These are phyloP conservation scores for Geotrichum histeridarum DNA, from an alignment of 1,139 yeast genomes.

Conservation along the genomic window DNA sequence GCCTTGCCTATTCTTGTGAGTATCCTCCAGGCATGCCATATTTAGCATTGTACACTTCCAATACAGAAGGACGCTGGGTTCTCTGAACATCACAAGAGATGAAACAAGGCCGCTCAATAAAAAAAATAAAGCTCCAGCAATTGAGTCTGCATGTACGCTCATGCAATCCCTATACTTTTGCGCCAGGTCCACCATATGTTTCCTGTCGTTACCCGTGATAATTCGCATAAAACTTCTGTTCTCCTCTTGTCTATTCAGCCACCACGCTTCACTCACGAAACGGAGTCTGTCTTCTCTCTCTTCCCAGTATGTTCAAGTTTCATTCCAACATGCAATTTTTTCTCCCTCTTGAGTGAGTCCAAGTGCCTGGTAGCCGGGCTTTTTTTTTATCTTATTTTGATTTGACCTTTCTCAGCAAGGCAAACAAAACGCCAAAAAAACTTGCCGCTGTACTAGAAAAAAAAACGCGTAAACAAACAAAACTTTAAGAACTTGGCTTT, in stretches of 20 bases:
- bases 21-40: conserved; percentile 4
- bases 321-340: background rate
- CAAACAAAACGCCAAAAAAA: conserved; percentile 6
- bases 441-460: conserved; percentile 9
- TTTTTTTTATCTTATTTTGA: background rate
- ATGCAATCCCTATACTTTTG: background rate
- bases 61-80: conserved; percentile 10
- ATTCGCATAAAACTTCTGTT: background rate
- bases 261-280: background rate
- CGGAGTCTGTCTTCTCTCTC: background rate
- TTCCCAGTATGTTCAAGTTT: background rate
- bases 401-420: background rate
- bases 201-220: background rate
- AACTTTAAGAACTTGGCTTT: background rate
- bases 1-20: background rate
- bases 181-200: background rate
- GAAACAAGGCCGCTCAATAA: background rate
- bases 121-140: background rate
- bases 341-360: conserved; percentile 7
- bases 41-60: conserved; percentile 8
- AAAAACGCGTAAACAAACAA: background rate
- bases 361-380: conserved; percentile 7
- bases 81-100: background rate
- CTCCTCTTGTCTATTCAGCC: background rate
- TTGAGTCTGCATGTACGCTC: conserved; percentile 1